Evolutionary conservation across 1,284 basidiomycete species (phyloP).

Genomic region (Tilletia walkeri): DNA sequence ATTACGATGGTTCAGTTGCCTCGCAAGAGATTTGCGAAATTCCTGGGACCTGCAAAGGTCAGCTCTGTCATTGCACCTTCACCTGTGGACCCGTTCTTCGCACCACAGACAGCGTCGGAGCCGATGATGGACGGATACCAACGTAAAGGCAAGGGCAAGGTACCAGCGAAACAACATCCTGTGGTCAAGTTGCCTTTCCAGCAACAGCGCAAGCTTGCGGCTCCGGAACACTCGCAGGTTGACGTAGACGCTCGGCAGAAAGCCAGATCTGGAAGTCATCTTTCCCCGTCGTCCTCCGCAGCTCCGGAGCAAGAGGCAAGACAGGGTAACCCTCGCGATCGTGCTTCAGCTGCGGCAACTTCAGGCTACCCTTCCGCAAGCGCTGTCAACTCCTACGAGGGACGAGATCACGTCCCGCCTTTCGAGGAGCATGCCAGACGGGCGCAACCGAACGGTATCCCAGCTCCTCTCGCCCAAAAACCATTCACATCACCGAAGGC

Average conservation of each 20-base stretch:
- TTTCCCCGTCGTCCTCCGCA: too few relatives aligned
- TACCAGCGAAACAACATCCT: constrained; percentile 13
- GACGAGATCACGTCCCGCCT: too few relatives aligned
- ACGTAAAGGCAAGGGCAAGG: constrained; percentile 23
- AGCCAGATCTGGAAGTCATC: too few relatives aligned
- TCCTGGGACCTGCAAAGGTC: constrained; percentile 18
- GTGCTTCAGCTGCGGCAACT: background rate
- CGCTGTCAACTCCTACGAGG: background rate
- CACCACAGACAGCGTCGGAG: constrained; percentile 21
- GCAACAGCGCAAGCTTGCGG: background rate
- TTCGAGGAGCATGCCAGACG: constrained; percentile 18
- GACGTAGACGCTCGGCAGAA: too few relatives aligned
- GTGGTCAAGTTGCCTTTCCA: constrained; percentile 15
- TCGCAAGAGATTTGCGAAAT: background rate
- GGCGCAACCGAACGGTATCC: constrained; percentile 14
- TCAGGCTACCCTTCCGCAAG: background rate
- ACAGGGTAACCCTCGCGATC: background rate
- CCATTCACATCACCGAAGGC: constrained; percentile 20
- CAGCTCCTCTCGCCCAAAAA: background rate
- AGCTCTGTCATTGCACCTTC: constrained; percentile 28
- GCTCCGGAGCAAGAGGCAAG: too few relatives aligned
- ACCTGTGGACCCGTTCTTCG: constrained; percentile 14
- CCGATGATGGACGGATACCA: constrained; percentile 14
- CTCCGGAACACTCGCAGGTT: background rate
- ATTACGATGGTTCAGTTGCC: constrained; percentile 41